Percentiles rank a stretch among this genome's conserved stretches.
These are phyloP conservation scores for Davidsoniella eucalypti DNA, from an alignment of 2,329 filamentous ascomycete genomes.

Conservation along the genomic window DNA sequence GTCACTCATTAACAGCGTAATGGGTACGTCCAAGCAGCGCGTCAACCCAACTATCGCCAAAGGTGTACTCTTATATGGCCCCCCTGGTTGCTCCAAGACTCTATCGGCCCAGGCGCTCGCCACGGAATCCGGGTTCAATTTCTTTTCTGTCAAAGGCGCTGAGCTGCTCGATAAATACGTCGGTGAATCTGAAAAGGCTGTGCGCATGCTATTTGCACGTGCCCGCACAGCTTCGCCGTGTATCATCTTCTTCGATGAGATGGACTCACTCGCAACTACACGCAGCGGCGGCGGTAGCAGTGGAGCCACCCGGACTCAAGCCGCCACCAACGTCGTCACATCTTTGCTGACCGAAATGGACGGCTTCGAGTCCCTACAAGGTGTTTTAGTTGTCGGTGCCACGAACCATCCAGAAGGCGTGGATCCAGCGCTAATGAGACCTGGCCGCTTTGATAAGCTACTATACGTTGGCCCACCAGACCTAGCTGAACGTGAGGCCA, in stretches of 20 bases:
- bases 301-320: slow-evolving; percentile 19
- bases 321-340: slow-evolving; percentile 67
- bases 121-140: slow-evolving; percentile 81
- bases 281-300: slow-evolving; percentile 36
- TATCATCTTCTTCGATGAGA: slow-evolving; percentile 70
- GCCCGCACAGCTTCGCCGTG: slow-evolving; percentile 73
- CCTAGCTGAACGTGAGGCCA: slow-evolving; percentile 53
- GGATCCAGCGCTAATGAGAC: slow-evolving; percentile 70
- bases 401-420: slow-evolving; percentile 81
- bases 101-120: slow-evolving; percentile 81
- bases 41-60: slow-evolving; percentile 47
- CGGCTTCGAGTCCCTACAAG: slow-evolving; percentile 69
- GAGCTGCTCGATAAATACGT: slow-evolving; percentile 96
- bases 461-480: slow-evolving; percentile 78
- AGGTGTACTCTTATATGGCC: slow-evolving; percentile 77
- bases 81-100: slow-evolving; percentile 89
- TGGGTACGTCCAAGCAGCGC: slow-evolving; percentile 18
- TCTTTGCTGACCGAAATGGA: slow-evolving; percentile 92
- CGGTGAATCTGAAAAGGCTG: slow-evolving; percentile 75
- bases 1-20: slow-evolving; percentile 26
- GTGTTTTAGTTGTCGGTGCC: slow-evolving; percentile 75
- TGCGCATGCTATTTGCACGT: slow-evolving; percentile 72
- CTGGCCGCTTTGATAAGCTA: slow-evolving; percentile 69
- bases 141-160: slow-evolving; percentile 84
- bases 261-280: slow-evolving; percentile 35